Percentiles rank a stretch among this genome's conserved stretches.
phyloP scores from a whole-genome alignment of 352 stramenopile species.

The Globisporangium polare region DNA sequence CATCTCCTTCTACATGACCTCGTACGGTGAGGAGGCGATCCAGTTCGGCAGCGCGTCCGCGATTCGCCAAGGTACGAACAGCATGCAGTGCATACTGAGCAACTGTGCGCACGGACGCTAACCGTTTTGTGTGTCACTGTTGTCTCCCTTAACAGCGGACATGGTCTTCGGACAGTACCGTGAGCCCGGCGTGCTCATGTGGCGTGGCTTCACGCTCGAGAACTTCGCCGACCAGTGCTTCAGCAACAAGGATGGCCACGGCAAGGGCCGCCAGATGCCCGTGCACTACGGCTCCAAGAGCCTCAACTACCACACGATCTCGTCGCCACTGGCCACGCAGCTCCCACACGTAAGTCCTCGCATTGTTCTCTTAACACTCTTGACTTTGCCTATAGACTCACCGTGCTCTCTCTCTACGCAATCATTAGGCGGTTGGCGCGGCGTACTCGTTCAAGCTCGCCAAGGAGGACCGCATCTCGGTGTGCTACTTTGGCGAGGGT shows the following conservation, averaged over 20 bases:
- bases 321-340: conserved; percentile 95
- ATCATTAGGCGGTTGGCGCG: conserved; percentile 89
- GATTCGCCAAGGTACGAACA: conserved; percentile 46
- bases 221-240: conserved; percentile 98
- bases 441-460: conserved; percentile 96
- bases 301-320: conserved; percentile 98
- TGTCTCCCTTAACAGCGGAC: conserved; percentile 56
- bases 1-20: conserved; percentile 98
- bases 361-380: not conserved
- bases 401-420: not conserved
- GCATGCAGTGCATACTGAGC: not conserved
- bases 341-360: conserved; percentile 81
- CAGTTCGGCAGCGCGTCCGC: conserved; percentile 94
- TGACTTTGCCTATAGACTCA: not conserved
- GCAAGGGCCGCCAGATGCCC: conserved; percentile 97
- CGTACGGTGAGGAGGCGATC: conserved; percentile 93
- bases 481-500: conserved; percentile 98
- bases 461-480: conserved; percentile 86
- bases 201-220: conserved; percentile 96
- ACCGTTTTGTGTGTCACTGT: not conserved
- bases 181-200: conserved; percentile 97
- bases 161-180: conserved; percentile 98
- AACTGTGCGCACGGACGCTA: not conserved
- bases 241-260: conserved; percentile 94
- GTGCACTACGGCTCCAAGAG: conserved; percentile 96